A percentile compares a stretch with the other conserved stretches of the same genome.
Conservation (phyloP, 2,329 filamentous ascomycete species). For the Hymenoscyphus repandus region DNA sequence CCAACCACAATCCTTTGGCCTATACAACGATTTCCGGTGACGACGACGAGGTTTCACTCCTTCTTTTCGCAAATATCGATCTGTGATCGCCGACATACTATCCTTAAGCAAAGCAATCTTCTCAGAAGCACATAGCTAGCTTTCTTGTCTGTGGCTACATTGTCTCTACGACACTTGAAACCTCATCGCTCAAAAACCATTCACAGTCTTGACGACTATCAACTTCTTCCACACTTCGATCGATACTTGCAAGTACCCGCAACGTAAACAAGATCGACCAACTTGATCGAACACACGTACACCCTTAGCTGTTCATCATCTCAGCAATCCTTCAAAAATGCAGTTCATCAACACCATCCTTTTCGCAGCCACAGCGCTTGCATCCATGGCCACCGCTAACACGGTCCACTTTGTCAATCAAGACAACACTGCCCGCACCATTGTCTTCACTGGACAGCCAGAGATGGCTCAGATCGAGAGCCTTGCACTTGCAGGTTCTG, state of each 20-base stretch:
- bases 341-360: constrained; percentile 40
- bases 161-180: constrained; percentile 21
- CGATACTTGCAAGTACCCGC: constrained; percentile 5
- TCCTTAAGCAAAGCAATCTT: constrained; percentile 18
- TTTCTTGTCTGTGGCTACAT: constrained; percentile 18
- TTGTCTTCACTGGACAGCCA: constrained; percentile 27
- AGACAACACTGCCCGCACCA: constrained; percentile 39
- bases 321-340: constrained; percentile 40
- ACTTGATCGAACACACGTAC: constrained; percentile 21
- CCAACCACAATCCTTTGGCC: constrained; percentile 21
- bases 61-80: constrained; percentile 20
- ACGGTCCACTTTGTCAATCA: constrained; percentile 54
- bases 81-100: constrained; percentile 24
- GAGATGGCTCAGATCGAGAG: constrained; percentile 16
- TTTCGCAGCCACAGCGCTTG: constrained; percentile 39
- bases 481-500: constrained; percentile 20
- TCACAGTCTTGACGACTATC: constrained; percentile 19
- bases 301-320: constrained; percentile 6
- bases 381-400: constrained; percentile 41
- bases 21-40: constrained; percentile 6
- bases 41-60: constrained; percentile 18
- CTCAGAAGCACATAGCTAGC: constrained; percentile 9
- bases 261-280: constrained; percentile 20
- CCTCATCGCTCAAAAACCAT: constrained; percentile 1
- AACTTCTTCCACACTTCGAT: constrained; percentile 10